Percentiles rank a stretch among this genome's conserved stretches.
Conservation (phyloP, 257 asterid species). For the Henckelia pumila region DNA sequence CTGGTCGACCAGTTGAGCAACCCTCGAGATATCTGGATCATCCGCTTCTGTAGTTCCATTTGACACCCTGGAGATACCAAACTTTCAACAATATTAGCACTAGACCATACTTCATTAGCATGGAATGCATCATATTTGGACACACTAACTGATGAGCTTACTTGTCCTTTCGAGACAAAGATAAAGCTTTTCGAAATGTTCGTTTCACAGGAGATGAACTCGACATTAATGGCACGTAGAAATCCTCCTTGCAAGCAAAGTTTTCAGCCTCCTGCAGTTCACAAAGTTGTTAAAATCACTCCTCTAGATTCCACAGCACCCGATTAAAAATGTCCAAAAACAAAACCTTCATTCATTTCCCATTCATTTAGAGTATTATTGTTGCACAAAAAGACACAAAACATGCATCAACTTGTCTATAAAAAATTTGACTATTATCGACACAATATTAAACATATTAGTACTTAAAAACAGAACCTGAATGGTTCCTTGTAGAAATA, state of each 20-base stretch:
- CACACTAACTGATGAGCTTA: constrained; percentile 32
- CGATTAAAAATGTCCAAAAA: not conserved
- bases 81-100: not conserved
- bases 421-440: not conserved
- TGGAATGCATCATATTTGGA: constrained; percentile 10
- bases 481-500: constrained; percentile 13
- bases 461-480: not conserved
- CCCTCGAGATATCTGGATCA: constrained; percentile 65
- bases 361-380: too few species aligned
- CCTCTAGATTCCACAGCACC: constrained; percentile 17
- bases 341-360: too few species aligned
- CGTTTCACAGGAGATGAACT: constrained; percentile 43
- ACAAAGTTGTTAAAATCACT: constrained; percentile 24
- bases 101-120: not conserved
- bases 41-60: constrained; percentile 65
- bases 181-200: constrained; percentile 38
- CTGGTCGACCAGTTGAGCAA: constrained; percentile 75
- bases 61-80: constrained; percentile 52
- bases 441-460: not conserved
- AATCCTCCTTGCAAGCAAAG: constrained; percentile 32
- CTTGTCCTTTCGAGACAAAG: constrained; percentile 45
- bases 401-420: not conserved
- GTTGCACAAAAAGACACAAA: not conserved
- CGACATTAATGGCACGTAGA: constrained; percentile 61
- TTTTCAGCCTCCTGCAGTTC: constrained; percentile 43